These are phyloP conservation scores for Psidium guajava DNA, from an alignment of 345 rosid genomes.

Conservation along the genomic window DNA sequence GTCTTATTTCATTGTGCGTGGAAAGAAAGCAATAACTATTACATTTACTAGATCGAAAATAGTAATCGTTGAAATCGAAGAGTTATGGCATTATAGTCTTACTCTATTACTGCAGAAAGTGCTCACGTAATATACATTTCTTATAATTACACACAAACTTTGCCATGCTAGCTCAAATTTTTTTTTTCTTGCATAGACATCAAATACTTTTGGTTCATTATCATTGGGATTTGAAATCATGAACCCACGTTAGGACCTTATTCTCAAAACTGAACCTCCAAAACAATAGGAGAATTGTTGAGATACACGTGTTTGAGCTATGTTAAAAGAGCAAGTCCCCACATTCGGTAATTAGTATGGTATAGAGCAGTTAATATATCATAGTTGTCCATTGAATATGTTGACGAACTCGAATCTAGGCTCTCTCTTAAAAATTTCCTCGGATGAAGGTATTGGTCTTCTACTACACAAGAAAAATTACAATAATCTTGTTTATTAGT, in stretches of 20 bases:
- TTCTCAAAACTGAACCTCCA: not conserved
- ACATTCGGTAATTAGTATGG: no score
- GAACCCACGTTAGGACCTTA: not conserved
- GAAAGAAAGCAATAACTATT: not conserved
- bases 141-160: not conserved
- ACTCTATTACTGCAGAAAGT: not conserved
- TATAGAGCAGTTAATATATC: no score
- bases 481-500: not conserved
- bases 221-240: not conserved
- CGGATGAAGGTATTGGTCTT: no score
- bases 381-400: no score
- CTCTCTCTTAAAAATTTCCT: no score
- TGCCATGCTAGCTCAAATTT: not conserved
- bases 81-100: not conserved
- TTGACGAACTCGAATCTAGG: no score
- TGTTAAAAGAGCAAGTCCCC: no score
- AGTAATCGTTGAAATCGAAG: not conserved
- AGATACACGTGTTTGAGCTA: no score
- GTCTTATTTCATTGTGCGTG: not conserved
- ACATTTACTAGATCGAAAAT: not conserved
- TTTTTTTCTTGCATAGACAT: not conserved
- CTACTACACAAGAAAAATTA: not conserved
- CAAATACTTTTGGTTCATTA: not conserved
- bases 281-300: not conserved
- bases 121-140: not conserved